Evolutionary conservation across 2,329 filamentous ascomycete species (phyloP), one percentile per base, ranked within the genome.

Genomic region (Cercospora beticola): DNA sequence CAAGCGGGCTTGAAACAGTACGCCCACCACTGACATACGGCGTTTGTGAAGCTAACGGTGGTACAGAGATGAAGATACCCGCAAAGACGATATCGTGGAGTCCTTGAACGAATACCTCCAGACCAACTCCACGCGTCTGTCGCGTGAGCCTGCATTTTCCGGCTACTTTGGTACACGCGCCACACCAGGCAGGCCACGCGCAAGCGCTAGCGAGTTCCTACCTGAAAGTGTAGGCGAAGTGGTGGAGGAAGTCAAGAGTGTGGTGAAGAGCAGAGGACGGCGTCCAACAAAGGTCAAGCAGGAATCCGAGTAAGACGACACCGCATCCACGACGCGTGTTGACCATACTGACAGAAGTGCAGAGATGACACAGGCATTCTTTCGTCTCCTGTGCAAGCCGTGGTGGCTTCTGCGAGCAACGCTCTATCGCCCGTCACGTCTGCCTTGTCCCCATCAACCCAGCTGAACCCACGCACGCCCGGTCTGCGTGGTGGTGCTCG

Each of bases 61-160:
- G 52, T 58, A 36, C 66, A 78, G 76, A 59, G 67, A 74, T 23
- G 88, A 92, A 73, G 84, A 85, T 66, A 82, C 90, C 72, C 91
- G 90, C 80, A 97, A 97, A 82, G 84, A 85, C 72, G 93, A 97
- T 60, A 87, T 98, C 69, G 92, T 94, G 77, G 80, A 86, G 68
- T 87, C 87, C 56, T 87, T 97, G 71, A 91, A 96, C 75, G 86
- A 89, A 58, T 89, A 89, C 80, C 87, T 97, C 57, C 85, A 88
- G 73, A 84, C 87, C 71, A 91, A 97, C 82, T 84, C 87, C 74
- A 83, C 86, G 71, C 85, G 84, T 70, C 90, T 92, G 77, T 84
- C 86, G 63, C 83, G 83, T 68, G 87, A 93, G 72, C 81, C 89
- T 65, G 84, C 83, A 65, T 87, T 97, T 78, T 82, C 86, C 70